These are phyloP conservation scores for Gossypium anomalum DNA, from an alignment of 345 rosid genomes.

Conservation along the genomic window DNA sequence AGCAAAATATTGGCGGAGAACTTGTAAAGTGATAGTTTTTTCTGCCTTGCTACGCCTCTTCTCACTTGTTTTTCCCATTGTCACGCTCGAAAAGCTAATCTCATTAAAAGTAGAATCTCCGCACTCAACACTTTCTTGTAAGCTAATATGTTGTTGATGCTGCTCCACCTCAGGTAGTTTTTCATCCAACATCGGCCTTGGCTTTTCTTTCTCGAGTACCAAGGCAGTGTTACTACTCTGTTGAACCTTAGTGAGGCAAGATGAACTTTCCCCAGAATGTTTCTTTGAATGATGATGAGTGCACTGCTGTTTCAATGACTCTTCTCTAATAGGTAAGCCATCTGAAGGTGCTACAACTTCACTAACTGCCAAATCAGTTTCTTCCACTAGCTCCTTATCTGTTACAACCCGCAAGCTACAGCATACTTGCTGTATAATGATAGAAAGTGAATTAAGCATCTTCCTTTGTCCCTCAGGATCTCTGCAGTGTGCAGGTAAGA, in stretches of 20 bases:
- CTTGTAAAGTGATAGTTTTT: constrained; percentile 69
- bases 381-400: constrained; percentile 64
- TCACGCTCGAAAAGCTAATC: constrained; percentile 38
- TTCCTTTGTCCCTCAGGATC: constrained; percentile 57
- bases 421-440: constrained; percentile 63
- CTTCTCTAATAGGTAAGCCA: constrained; percentile 30
- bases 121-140: constrained; percentile 35
- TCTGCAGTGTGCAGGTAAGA: constrained; percentile 68
- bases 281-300: constrained; percentile 26
- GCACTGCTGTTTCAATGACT: constrained; percentile 25
- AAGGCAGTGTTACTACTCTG: constrained; percentile 24
- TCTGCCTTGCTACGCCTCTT: constrained; percentile 66
- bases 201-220: constrained; percentile 20
- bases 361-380: constrained; percentile 30
- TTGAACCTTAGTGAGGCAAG: constrained; percentile 29
- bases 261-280: constrained; percentile 27
- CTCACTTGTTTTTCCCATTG: constrained; percentile 36
- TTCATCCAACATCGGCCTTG: constrained; percentile 24
- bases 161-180: constrained; percentile 25
- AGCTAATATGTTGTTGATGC: constrained; percentile 26
- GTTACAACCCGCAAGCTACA: constrained; percentile 70
- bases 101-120: constrained; percentile 43
- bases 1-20: constrained; percentile 70
- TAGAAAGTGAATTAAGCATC: constrained; percentile 61
- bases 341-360: constrained; percentile 32